These are phyloP conservation scores for Phytophthora cactorum DNA, from an alignment of 352 stramenopile genomes.

Conservation along the genomic window DNA sequence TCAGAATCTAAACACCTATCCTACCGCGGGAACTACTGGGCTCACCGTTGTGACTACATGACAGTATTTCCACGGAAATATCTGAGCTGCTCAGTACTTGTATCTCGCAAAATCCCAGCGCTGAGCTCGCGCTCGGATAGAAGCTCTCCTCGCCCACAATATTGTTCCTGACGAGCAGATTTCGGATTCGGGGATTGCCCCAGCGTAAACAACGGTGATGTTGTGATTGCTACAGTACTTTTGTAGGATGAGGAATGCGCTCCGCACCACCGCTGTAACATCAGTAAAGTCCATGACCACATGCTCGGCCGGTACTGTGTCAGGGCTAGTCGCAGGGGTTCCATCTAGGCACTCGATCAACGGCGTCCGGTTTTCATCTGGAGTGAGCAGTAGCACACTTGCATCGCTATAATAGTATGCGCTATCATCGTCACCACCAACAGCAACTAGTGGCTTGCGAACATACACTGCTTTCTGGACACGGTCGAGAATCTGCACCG, in stretches of 20 bases:
- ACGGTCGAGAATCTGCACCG: conserved; percentile 74
- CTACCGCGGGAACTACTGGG: background rate
- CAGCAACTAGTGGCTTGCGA: conserved; percentile 34
- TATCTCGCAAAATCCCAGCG: conserved; percentile 77
- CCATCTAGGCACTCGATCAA: conserved; percentile 75
- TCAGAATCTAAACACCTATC: too few species aligned
- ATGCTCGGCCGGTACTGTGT: conserved; percentile 61
- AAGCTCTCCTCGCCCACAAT: conserved; percentile 57
- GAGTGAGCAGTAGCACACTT: conserved; percentile 42
- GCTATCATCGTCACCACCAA: background rate
- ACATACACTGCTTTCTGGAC: conserved; percentile 76
- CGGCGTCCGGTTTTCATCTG: conserved; percentile 38
- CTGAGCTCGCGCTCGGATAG: conserved; percentile 63
- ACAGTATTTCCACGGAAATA: background rate
- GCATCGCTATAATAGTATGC: background rate
- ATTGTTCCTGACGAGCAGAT: conserved; percentile 65
- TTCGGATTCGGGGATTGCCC: conserved; percentile 60
- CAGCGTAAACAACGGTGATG: conserved; percentile 71
- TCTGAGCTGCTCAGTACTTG: conserved; percentile 35
- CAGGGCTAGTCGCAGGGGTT: conserved; percentile 37
- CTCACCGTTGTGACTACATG: background rate
- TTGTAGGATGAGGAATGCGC: conserved; percentile 81
- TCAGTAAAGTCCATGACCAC: conserved; percentile 88
- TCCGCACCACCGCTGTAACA: conserved; percentile 78
- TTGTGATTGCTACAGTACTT: conserved; percentile 71